Evolutionary conservation across 179 eudicot genomes (phyloP), one percentile per base, ranked within the genome.

Genomic region (Camellia oleifera): DNA sequence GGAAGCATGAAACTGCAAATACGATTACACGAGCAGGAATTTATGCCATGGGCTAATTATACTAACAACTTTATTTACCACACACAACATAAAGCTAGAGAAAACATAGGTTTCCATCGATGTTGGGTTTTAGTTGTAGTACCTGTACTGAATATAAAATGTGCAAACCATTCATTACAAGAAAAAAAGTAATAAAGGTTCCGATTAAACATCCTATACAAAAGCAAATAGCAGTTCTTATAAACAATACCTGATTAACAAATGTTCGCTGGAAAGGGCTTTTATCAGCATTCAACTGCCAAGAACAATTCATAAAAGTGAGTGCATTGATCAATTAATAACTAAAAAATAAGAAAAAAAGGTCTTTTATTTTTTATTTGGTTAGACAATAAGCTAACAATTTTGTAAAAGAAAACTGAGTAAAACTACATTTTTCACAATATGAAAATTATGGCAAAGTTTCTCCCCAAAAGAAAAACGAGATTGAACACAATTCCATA

Each of bases 251-350:
- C 98, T 94, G 98, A 78, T 93, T 91, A 76, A 91, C 95, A 85
- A 94, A 94, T 77, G 97, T 92, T 70, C 97, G 84, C 81, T 94
- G 98, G 77, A 92, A 92, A 80, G 98, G 98, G 82, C 98, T 94
- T 84, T 91, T 94, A 58, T 92, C 97, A 82, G 86, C 92, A 87
- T 94, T 94, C 80, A 94, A 90, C 98, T 94, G 97, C 90, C 79
- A 85, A 81, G 74, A 65, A 46, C 61, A 80, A 76, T 20, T 23
- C 20, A 50, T 9, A 77, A 46, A 50, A 54, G 66, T 68, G 57
- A 84, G 69, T 71, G 69, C 74, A 46, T 11, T 53, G 48, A 10
- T 26, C 32, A 26, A 26, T 26, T 66, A 13, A 53, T 15, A 17
- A 66, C 17, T 57, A 74, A 42, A 18, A 83, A 7, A 18, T 17